These are phyloP conservation scores for Sparassis latifolia DNA, from an alignment of 1,284 basidiomycete species.

Conservation along the genomic window DNA sequence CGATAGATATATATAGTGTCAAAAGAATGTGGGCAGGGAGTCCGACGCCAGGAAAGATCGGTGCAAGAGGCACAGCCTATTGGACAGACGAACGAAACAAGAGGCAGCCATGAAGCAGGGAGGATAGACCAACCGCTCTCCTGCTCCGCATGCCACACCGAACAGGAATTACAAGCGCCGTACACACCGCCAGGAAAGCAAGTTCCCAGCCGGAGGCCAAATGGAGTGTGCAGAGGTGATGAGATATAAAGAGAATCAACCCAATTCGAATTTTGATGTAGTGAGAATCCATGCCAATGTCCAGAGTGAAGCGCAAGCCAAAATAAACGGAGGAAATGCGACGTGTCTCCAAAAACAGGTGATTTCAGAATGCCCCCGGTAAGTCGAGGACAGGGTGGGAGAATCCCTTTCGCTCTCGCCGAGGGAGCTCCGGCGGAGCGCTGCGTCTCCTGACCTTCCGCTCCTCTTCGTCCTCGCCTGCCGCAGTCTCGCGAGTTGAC, in stretches of 20 bases:
- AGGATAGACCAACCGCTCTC: slow-evolving; percentile 4
- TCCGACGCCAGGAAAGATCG: slow-evolving; percentile 1
- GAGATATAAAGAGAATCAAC: slow-evolving; percentile 9
- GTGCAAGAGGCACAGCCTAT: slow-evolving; percentile 12
- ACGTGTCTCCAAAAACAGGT: not conserved
- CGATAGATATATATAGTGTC: slow-evolving; percentile 7
- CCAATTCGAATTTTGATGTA: slow-evolving; percentile 4
- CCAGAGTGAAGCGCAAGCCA: slow-evolving; percentile 3
- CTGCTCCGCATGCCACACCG: slow-evolving; percentile 5
- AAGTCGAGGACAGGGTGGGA: slow-evolving; percentile 29
- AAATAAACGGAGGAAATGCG: slow-evolving; percentile 7
- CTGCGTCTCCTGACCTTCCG: slow-evolving; percentile 30
- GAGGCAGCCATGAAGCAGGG: not conserved
- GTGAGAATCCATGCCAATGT: slow-evolving; percentile 9
- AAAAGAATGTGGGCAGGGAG: not conserved
- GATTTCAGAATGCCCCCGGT: slow-evolving; percentile 33
- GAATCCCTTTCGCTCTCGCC: slow-evolving; percentile 28
- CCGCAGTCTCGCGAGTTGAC: slow-evolving; percentile 16
- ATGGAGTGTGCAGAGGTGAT: no score
- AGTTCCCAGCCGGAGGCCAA: no score
- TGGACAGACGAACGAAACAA: not conserved
- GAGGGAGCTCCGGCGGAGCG: slow-evolving; percentile 33
- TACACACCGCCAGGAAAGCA: no score
- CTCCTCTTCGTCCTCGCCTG: slow-evolving; percentile 23
- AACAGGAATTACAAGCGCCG: no score